A percentile compares a stretch with the other conserved stretches of the same genome.
Evolutionary conservation across 177 flowering plant species (phyloP).

Genomic region (Vitis hybrid): DNA sequence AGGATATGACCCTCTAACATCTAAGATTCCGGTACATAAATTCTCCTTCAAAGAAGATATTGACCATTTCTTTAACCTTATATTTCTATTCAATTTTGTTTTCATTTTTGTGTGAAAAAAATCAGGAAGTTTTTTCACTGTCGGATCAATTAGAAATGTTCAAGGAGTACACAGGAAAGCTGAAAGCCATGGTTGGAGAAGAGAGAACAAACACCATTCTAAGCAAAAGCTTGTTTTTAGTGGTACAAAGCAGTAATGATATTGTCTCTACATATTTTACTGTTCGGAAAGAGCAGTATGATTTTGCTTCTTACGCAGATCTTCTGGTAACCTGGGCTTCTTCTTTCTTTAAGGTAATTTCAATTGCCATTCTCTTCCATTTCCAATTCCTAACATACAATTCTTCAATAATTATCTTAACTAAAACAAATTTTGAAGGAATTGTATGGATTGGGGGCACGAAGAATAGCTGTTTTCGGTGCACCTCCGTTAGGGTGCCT

Average conservation of each 20-base stretch:
- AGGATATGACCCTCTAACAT: too few species aligned
- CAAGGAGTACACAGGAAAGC: conserved; percentile 43
- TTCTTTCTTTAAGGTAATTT: too few species aligned
- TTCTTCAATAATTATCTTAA: too few species aligned
- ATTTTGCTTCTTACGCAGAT: conserved; percentile 43
- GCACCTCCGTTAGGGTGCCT: conserved; percentile 63
- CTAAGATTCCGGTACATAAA: neutral
- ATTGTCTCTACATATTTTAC: conserved; percentile 43
- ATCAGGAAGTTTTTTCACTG: conserved; percentile 33
- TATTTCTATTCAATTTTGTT: neutral
- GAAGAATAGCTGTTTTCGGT: conserved; percentile 42
- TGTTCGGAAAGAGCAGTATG: conserved; percentile 26
- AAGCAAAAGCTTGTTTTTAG: conserved; percentile 27
- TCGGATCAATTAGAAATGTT: conserved; percentile 42
- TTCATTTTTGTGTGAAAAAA: neutral
- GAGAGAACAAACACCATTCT: conserved; percentile 30
- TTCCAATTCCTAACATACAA: too few species aligned
- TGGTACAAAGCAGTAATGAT: conserved; percentile 60
- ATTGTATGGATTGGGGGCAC: conserved; percentile 42
- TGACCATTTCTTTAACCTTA: neutral
- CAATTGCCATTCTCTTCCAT: too few species aligned
- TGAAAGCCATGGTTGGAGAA: conserved; percentile 44
- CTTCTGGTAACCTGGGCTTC: conserved; percentile 22
- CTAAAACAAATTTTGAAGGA: conserved; percentile 23
- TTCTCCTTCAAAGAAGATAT: neutral